phyloP scores from a whole-genome alignment of 768 basidiomycete species.

The Suillus alpinus region DNA sequence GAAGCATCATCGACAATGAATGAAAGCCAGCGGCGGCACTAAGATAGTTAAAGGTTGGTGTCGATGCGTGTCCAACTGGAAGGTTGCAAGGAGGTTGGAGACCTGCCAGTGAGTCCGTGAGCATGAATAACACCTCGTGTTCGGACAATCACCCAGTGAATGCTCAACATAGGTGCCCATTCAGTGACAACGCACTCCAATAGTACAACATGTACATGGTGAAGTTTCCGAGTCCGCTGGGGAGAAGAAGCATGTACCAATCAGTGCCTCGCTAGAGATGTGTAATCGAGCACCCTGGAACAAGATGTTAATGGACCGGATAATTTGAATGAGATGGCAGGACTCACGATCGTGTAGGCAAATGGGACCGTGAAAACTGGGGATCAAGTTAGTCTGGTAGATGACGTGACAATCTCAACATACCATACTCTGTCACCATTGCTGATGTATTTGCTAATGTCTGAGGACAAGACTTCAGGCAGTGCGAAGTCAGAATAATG shows the following conservation, averaged over 20 bases:
- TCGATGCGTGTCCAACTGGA: no score
- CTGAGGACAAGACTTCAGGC: no score
- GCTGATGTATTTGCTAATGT: slow-evolving; percentile 31
- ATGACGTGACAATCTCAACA: slow-evolving; percentile 9
- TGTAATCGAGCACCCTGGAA: slow-evolving; percentile 52
- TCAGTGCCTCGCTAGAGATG: slow-evolving; percentile 52
- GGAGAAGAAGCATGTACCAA: slow-evolving; percentile 61
- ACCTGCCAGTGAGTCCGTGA: no score
- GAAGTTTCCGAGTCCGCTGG: slow-evolving; percentile 55
- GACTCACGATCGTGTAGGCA: slow-evolving; percentile 55
- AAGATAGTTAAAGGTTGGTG: no score
- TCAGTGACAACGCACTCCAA: not conserved
- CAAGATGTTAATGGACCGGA: not conserved
- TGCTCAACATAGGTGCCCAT: slow-evolving; percentile 41
- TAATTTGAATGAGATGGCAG: not conserved
- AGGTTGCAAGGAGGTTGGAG: no score
- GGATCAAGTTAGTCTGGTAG: not conserved
- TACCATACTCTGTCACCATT: slow-evolving; percentile 42
- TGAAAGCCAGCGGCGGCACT: no score
- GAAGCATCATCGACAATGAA: no score
- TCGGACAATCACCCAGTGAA: slow-evolving; percentile 57
- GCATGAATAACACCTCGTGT: no score
- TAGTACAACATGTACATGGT: slow-evolving; percentile 34
- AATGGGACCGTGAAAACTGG: slow-evolving; percentile 48
- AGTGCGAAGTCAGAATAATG: no score